phyloP scores from a whole-genome alignment of 139 green algal species.

The Chlamydomonas sphaeroides region DNA sequence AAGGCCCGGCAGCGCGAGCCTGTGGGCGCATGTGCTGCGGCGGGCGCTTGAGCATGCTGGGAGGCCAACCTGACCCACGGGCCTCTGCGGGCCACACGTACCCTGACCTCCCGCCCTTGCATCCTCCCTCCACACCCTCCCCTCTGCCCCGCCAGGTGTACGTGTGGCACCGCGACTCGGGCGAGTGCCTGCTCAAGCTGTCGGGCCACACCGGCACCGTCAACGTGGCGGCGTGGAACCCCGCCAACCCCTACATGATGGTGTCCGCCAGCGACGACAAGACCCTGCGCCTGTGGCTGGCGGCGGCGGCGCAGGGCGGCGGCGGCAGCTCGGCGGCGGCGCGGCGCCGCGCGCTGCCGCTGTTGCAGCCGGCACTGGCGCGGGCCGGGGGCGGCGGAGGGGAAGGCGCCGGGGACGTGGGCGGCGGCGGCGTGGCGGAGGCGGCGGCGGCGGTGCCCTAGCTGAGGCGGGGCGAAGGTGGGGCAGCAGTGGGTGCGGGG shows the following conservation, averaged over 20 bases:
- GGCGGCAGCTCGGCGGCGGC: background rate
- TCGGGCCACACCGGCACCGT: constrained; percentile 80
- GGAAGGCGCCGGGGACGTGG: no score
- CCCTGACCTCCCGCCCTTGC: no score
- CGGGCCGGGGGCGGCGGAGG: background rate
- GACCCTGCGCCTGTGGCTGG: constrained; percentile 77
- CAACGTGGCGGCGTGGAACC: constrained; percentile 88
- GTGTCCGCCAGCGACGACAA: constrained; percentile 82
- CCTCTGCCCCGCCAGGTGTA: constrained; percentile 66
- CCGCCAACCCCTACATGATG: constrained; percentile 80
- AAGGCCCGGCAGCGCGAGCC: no score
- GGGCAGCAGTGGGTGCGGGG: no score
- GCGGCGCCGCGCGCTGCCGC: constrained; percentile 11
- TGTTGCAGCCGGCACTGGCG: constrained; percentile 4
- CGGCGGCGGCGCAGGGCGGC: constrained; percentile 28
- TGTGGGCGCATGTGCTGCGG: no score
- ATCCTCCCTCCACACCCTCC: background rate
- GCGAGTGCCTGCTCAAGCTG: constrained; percentile 79
- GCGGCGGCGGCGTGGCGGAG: background rate
- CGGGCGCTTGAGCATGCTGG: no score
- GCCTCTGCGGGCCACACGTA: no score
- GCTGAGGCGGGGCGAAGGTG: background rate
- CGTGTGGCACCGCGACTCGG: constrained; percentile 86
- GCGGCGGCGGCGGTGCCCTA: no score
- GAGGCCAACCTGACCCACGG: no score